Percentiles rank a stretch among this genome's conserved stretches.
Conservation (phyloP, 2,329 filamentous ascomycete genomes). For the Epichloe hybrida region DNA sequence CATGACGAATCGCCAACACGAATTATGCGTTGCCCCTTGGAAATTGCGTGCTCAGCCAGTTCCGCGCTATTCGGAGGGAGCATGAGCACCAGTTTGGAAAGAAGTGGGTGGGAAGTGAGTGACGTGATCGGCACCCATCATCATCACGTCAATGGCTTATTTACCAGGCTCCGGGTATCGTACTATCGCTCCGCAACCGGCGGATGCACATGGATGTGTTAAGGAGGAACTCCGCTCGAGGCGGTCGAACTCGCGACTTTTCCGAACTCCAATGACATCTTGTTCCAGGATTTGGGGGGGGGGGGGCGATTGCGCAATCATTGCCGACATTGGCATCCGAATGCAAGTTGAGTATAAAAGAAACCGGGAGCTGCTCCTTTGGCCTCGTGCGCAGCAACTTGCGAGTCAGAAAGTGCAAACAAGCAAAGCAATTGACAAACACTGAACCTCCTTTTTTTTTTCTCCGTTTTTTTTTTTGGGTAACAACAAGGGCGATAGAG, state of each 20-base stretch:
- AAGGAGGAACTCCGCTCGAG: not conserved
- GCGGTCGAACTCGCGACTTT: not conserved
- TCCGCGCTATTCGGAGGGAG: not conserved
- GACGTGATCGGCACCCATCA: slow-evolving; percentile 9
- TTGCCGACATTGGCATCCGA: not conserved
- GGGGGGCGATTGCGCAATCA: not conserved
- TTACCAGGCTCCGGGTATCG: not conserved
- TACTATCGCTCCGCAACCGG: not conserved
- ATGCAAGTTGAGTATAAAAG: not conserved
- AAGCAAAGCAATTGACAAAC: not conserved
- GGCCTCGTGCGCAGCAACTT: not conserved
- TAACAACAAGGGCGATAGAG: not conserved
- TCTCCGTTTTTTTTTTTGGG: too few relatives aligned
- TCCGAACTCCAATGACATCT: not conserved
- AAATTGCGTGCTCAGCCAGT: slow-evolving; percentile 5
- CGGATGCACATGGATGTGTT: not conserved
- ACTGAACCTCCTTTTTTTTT: not conserved
- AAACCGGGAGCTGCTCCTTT: not conserved
- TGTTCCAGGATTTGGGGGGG: not conserved
- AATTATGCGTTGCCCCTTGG: slow-evolving; percentile 1
- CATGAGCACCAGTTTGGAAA: not conserved
- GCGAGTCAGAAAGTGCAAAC: not conserved
- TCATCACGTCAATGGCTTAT: slow-evolving; percentile 8
- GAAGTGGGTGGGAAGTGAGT: slow-evolving; percentile 1
- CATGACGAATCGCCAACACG: not conserved